Evolutionary conservation across 2,329 filamentous ascomycete species (phyloP).

Genomic region (Fusarium decemcellulare): DNA sequence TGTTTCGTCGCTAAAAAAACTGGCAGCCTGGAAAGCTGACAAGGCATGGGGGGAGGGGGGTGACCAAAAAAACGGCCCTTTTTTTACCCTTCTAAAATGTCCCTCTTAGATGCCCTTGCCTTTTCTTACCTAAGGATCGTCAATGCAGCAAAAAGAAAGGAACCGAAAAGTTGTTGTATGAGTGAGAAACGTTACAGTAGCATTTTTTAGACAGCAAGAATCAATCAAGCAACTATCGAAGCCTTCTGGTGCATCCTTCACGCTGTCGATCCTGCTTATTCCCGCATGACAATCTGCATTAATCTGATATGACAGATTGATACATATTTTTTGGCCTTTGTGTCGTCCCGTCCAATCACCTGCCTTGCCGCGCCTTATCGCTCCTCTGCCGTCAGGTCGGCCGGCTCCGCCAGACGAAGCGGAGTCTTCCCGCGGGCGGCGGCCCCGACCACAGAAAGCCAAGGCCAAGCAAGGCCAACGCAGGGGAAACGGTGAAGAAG

Average conservation of each 20-base stretch:
- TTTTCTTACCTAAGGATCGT: too few relatives aligned
- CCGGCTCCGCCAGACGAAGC: slow-evolving; percentile 43
- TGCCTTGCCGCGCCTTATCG: slow-evolving; percentile 18
- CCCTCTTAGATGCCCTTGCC: too few relatives aligned
- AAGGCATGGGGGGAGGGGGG: too few relatives aligned
- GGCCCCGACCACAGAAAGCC: slow-evolving; percentile 13
- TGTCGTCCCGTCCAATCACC: slow-evolving; percentile 24
- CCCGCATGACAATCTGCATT: slow-evolving; percentile 19
- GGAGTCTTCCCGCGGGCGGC: slow-evolving; percentile 17
- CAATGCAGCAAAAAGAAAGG: too few relatives aligned
- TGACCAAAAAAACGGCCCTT: too few relatives aligned
- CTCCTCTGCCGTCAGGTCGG: slow-evolving; percentile 24
- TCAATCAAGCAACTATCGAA: not conserved
- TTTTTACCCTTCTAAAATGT: too few relatives aligned
- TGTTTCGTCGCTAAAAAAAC: slow-evolving; percentile 2
- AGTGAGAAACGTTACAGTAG: too few relatives aligned
- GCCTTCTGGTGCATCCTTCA: not conserved
- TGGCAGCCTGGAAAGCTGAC: not conserved
- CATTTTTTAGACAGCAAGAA: too few relatives aligned
- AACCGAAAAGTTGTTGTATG: too few relatives aligned
- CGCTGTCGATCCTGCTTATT: slow-evolving; percentile 12
- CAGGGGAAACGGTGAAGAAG: not conserved
- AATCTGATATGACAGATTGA: not conserved
- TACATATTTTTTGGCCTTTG: not conserved
- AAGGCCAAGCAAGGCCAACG: not conserved